Base-by-base conservation (phyloP, 1,284 basidiomycete genomes). In the Neonothopanus nambi region DNA sequence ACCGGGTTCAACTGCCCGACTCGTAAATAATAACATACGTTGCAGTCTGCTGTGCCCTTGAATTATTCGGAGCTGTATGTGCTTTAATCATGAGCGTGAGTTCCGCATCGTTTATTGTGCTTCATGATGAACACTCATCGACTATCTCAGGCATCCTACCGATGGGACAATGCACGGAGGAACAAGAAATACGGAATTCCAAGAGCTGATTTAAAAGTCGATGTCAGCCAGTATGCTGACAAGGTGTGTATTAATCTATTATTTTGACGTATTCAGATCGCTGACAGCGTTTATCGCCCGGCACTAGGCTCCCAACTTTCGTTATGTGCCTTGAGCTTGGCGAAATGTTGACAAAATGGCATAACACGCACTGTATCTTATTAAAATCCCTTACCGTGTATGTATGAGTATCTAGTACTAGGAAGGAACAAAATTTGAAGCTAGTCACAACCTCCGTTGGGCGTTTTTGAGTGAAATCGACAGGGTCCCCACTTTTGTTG, bases 221-320 rank as follows among this genome's bases (percentile, higher is more conserved):
- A 90, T 59, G 89, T 85, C 1, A 74, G 77, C 17, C 79, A 85
- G 58, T 66, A 87, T 13, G 87, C 87, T 3, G 87, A 90, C 62
- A 76, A 82, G 71, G 85, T 85, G 51, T 41, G 74, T 63, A 3
- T 24, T 36, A 2, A 18, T 18, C 13, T 5, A 5, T 15, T 23
- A 21, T 48, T 5, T 13, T 28, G 11, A 11, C 30, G 13, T 33
- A 8, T 9, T 13, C 13, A 13, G 42, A 4, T 9, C n/a, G n/a
- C 8, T 39, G 9, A 49, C 30, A 56, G 18, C 35, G 20, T 48
- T 35, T 44, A 36, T 51, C 42, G n/a, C n/a, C n/a, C n/a, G n/a
- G n/a, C n/a, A n/a, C n/a, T 28, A 80, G 79, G 75, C 78, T 12
- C 75, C 74, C 4, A 66, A 71, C 40, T 81, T 80, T 68, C 76